Percentiles rank a stretch among this genome's conserved stretches.
Evolutionary conservation across 108 stramenopile species (phyloP).

Genomic region (Fragilariopsis cylindrus): DNA sequence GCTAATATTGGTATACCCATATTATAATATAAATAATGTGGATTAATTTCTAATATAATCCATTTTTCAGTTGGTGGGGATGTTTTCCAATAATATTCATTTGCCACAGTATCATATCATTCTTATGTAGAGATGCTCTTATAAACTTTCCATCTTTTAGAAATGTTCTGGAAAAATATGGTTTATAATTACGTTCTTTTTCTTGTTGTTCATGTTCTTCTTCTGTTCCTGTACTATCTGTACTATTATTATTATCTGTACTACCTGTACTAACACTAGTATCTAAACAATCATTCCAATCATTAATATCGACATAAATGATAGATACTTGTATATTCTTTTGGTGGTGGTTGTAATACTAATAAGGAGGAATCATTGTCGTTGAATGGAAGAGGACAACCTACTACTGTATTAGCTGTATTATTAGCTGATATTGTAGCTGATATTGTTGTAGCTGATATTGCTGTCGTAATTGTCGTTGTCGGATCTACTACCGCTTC

Average conservation of each 20-base stretch:
- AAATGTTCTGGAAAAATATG: slow-evolving; percentile 56
- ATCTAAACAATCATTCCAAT: slow-evolving; percentile 25
- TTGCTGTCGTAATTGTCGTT: not conserved
- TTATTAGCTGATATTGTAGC: not conserved
- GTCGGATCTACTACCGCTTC: not conserved
- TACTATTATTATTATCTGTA: too few species aligned
- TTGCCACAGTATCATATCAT: slow-evolving; percentile 41
- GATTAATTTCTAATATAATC: slow-evolving; percentile 44
- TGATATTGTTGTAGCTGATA: not conserved
- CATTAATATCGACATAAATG: slow-evolving; percentile 42
- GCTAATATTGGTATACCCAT: slow-evolving; percentile 33
- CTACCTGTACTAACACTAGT: too few species aligned
- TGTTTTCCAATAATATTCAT: slow-evolving; percentile 37
- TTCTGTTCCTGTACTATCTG: too few species aligned
- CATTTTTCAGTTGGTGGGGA: slow-evolving; percentile 9
- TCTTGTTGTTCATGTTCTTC: not conserved
- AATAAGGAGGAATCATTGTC: not conserved
- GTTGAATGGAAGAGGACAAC: slow-evolving; percentile 19
- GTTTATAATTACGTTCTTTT: slow-evolving; percentile 7
- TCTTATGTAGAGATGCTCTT: slow-evolving; percentile 37
- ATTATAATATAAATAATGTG: slow-evolving; percentile 15
- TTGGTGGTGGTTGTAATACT: slow-evolving; percentile 28
- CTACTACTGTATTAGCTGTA: slow-evolving; percentile 23
- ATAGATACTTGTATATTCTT: slow-evolving; percentile 33
- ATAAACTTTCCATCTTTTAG: slow-evolving; percentile 47